These are phyloP conservation scores for Leccinum disarticulatum DNA, from an alignment of 768 basidiomycete genomes.

Conservation along the genomic window DNA sequence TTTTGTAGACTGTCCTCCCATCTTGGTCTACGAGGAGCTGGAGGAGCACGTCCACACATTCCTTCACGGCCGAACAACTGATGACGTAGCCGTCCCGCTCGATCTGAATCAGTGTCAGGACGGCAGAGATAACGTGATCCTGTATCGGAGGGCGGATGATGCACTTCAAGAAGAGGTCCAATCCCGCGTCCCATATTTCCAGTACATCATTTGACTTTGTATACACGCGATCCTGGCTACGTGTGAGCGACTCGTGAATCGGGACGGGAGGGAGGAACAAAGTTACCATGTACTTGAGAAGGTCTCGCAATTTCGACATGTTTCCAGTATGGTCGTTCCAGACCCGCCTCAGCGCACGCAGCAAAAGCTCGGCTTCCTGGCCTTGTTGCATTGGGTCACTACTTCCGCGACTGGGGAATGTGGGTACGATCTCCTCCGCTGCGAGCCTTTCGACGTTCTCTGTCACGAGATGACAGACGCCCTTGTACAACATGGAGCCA, in stretches of 20 bases:
- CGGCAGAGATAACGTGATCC: constrained; percentile 75
- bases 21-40: constrained; percentile 55
- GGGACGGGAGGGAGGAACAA: constrained; percentile 17
- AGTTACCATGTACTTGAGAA: constrained; percentile 92
- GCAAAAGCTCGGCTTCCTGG: constrained; percentile 80
- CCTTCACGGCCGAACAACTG: constrained; percentile 87
- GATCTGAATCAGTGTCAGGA: constrained; percentile 82
- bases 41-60: constrained; percentile 82
- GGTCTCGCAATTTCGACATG: constrained; percentile 84
- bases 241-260: constrained; percentile 13
- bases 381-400: constrained; percentile 72
- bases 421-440: constrained; percentile 69
- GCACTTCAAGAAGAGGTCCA: constrained; percentile 77
- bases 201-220: constrained; percentile 73
- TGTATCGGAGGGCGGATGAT: constrained; percentile 83
- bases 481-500: constrained; percentile 84
- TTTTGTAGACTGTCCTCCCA: constrained; percentile 69
- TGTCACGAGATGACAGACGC: constrained; percentile 72
- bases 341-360: constrained; percentile 79
- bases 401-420: constrained; percentile 72
- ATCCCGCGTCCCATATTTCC: constrained; percentile 77
- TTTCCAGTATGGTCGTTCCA: constrained; percentile 94
- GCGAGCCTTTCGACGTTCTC: constrained; percentile 85
- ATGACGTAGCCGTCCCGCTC: constrained; percentile 92
- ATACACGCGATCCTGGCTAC: constrained; percentile 83